Conservation (phyloP, 208 protist genomes). For the Crithidia thermophila region DNA sequence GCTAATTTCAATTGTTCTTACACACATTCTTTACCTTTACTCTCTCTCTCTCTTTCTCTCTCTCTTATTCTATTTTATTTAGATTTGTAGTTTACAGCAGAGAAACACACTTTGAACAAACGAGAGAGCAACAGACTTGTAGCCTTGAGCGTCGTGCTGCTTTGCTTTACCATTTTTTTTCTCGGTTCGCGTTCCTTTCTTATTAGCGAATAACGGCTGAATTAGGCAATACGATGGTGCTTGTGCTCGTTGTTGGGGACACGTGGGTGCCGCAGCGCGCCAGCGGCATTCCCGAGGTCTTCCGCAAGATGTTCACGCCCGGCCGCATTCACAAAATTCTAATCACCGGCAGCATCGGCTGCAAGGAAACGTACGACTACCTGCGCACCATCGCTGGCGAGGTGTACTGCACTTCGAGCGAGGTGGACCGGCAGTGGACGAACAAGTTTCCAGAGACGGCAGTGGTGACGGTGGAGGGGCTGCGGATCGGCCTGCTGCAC, state of each 20-base stretch:
- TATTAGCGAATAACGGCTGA: not conserved
- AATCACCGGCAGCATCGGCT: constrained; percentile 98
- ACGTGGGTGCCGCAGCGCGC: constrained; percentile 98
- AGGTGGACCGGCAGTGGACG: constrained; percentile 92
- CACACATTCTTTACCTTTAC: no score
- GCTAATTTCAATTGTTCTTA: no score
- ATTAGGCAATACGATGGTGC: constrained; percentile 59
- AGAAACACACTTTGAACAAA: no score
- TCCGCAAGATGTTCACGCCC: constrained; percentile 95
- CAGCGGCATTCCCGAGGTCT: constrained; percentile 93
- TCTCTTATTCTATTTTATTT: no score
- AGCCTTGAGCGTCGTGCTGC: not conserved
- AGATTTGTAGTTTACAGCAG: no score
- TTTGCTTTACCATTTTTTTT: not conserved
- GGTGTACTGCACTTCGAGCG: constrained; percentile 97
- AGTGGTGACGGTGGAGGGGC: constrained; percentile 95
- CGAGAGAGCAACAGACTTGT: no score
- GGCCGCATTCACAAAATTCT: constrained; percentile 98
- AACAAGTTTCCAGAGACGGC: constrained; percentile 88
- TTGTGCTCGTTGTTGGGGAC: constrained; percentile 99
- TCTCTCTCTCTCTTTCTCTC: no score
- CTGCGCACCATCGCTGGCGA: constrained; percentile 94
- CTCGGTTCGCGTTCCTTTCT: not conserved
- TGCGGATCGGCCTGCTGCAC: constrained; percentile 98
- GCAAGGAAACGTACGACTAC: constrained; percentile 96